Evolutionary conservation across 2,329 filamentous ascomycete species (phyloP).

Genomic region (Pezicula radicicola): DNA sequence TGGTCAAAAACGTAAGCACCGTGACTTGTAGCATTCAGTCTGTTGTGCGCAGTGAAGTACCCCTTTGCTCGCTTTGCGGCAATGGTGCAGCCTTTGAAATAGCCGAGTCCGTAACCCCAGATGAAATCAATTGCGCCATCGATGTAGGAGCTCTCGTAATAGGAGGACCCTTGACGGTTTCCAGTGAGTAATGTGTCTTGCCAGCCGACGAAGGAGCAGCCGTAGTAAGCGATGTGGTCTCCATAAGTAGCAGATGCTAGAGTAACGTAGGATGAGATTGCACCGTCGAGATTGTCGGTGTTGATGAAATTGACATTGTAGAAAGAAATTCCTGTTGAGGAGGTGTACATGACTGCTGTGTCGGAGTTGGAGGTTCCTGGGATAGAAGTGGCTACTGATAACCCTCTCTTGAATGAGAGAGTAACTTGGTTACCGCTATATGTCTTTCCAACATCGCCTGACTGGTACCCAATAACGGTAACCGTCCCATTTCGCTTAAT

Average conservation of each 20-base stretch:
- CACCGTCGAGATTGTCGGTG: constrained; percentile 31
- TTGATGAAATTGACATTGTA: constrained; percentile 56
- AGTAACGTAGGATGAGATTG: constrained; percentile 46
- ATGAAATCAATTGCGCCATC: constrained; percentile 55
- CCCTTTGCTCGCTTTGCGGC: constrained; percentile 27
- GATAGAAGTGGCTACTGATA: constrained; percentile 18
- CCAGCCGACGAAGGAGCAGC: constrained; percentile 45
- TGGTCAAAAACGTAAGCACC: constrained; percentile 51
- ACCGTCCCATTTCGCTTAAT: constrained; percentile 37
- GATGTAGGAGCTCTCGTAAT: constrained; percentile 52
- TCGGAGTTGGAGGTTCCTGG: constrained; percentile 25
- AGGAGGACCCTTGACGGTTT: constrained; percentile 40
- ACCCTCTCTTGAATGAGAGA: constrained; percentile 26
- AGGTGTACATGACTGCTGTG: constrained; percentile 19
- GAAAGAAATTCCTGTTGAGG: constrained; percentile 26
- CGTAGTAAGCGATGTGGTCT: constrained; percentile 51
- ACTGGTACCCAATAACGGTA: constrained; percentile 37
- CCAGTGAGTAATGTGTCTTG: constrained; percentile 49
- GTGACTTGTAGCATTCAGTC: constrained; percentile 32
- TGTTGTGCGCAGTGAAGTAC: constrained; percentile 42
- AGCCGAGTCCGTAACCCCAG: constrained; percentile 48
- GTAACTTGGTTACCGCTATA: constrained; percentile 29
- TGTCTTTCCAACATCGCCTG: constrained; percentile 7
- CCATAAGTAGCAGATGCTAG: constrained; percentile 44
- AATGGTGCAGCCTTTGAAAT: constrained; percentile 42